Conservation (phyloP, 2,329 filamentous ascomycete species). For the Lizonia empirigonia region DNA sequence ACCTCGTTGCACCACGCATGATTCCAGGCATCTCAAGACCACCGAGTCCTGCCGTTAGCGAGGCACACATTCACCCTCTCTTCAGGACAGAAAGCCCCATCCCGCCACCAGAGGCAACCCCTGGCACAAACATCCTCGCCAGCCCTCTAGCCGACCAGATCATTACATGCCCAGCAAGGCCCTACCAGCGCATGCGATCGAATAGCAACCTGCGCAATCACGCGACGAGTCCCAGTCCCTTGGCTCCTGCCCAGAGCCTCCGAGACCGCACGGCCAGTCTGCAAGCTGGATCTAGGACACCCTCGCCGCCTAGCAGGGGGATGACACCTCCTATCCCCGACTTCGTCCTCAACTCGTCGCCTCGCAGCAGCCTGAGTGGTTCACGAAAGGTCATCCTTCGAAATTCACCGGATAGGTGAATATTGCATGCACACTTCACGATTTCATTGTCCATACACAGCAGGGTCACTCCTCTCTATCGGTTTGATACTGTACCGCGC, state of each 20-base stretch:
- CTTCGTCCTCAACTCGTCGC: slow-evolving; percentile 50
- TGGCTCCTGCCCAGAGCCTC: slow-evolving; percentile 33
- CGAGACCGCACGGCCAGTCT: slow-evolving; percentile 30
- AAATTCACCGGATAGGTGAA: slow-evolving; percentile 28
- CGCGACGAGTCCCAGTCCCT: slow-evolving; percentile 31
- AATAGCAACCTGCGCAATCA: slow-evolving; percentile 31
- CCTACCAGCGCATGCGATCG: slow-evolving; percentile 47
- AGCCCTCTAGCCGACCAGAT: slow-evolving; percentile 71
- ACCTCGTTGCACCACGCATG: slow-evolving; percentile 44
- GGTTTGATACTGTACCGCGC: neutral
- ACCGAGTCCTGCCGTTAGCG: slow-evolving; percentile 53
- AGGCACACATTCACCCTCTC: slow-evolving; percentile 77
- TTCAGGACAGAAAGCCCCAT: slow-evolving; percentile 75
- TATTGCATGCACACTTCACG: neutral
- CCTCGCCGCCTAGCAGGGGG: slow-evolving; percentile 44
- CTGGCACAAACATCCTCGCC: slow-evolving; percentile 73
- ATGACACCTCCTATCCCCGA: slow-evolving; percentile 52
- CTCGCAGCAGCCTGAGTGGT: slow-evolving; percentile 46
- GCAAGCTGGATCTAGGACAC: slow-evolving; percentile 33
- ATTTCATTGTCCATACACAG: slow-evolving; percentile 2
- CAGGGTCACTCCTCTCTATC: neutral
- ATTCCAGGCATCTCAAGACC: slow-evolving; percentile 44
- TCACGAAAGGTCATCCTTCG: slow-evolving; percentile 39
- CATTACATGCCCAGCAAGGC: slow-evolving; percentile 52
- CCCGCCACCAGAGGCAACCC: slow-evolving; percentile 67